Base-by-base conservation (phyloP, 352 stramenopile species). In the Phytophthora nicotianae region DNA sequence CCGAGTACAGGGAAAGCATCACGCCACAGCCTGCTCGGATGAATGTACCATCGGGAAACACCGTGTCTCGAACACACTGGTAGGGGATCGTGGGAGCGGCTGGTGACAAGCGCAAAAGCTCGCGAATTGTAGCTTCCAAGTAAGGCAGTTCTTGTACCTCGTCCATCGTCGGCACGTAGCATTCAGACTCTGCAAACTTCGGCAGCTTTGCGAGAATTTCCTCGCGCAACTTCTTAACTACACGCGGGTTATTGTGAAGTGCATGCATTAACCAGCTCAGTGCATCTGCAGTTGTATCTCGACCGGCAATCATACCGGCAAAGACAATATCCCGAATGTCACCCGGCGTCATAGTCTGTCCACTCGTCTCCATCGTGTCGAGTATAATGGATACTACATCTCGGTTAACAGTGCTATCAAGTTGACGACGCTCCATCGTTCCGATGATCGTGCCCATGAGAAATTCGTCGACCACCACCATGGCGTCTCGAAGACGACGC, bases 321-420 rank as follows among this genome's bases (percentile, higher is more conserved):
- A 89, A 68, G n/a, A 83, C 66, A 29, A 89, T 75, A 57, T 83
- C 74, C 9, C 74, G 75, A 17, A 89, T 53, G n/a, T 75, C 70
- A 33, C 50, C 56, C n/a, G 65, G 45, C 11, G 61, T 58, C 16
- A 68, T 53, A 1, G 27, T 46, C 32, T 65, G 42, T 16, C 29
- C 42, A 19, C 68, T 71, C 5, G 60, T 38, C 50, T 72, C 50
- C 60, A 69, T 56, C 1, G 37, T 47, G 23, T 68, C 64, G 8
- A 72, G 59, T 11, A 72, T 46, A 7, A 72, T 62, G 0, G 64
- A 72, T 2, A 72, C 33, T 2, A 68, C 24, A 19, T 72, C 51
- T 58, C 42, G 47, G 7, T 42, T 42, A 5, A 23, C 33, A 79
- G 64, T 21, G 66, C 80, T 26, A 81, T 54, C 20, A 73, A 35